A percentile compares a stretch with the other conserved stretches of the same genome.
phyloP scores from a whole-genome alignment of 148 eudicot genomes.

The Rhododendron ferrugineum region DNA sequence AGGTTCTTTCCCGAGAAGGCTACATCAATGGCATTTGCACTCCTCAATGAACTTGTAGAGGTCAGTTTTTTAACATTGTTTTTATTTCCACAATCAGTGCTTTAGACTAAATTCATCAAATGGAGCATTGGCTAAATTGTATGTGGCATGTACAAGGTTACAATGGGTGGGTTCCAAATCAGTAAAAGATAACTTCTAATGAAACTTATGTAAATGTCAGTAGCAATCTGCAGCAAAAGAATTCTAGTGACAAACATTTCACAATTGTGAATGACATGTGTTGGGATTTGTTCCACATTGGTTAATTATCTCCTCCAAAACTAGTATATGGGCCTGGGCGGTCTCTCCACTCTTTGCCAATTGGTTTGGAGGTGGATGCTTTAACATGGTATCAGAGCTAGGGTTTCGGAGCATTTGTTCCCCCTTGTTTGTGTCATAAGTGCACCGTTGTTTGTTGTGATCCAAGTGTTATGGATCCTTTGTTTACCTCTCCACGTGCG shows the following conservation, averaged over 20 bases:
- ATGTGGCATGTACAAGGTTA: neutral
- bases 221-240: neutral
- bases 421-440: too few relatives aligned
- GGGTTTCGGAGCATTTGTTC: too few relatives aligned
- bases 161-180: neutral
- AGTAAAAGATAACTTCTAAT: neutral
- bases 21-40: constrained; percentile 47
- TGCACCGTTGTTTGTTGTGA: too few relatives aligned
- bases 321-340: too few relatives aligned
- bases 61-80: constrained; percentile 23
- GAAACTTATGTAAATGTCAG: neutral
- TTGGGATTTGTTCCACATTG: too few relatives aligned
- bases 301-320: too few relatives aligned
- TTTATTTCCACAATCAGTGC: neutral
- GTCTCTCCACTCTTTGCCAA: too few relatives aligned
- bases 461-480: too few relatives aligned
- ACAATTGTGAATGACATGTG: neutral
- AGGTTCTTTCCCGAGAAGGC: constrained; percentile 64
- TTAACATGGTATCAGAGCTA: too few relatives aligned
- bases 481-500: too few relatives aligned
- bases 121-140: neutral
- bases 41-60: constrained; percentile 58
- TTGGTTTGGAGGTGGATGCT: too few relatives aligned
- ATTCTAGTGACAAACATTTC: neutral
- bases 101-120: neutral